These are phyloP conservation scores for Citrullus amarus DNA, from an alignment of 306 rosid genomes.

Conservation along the genomic window DNA sequence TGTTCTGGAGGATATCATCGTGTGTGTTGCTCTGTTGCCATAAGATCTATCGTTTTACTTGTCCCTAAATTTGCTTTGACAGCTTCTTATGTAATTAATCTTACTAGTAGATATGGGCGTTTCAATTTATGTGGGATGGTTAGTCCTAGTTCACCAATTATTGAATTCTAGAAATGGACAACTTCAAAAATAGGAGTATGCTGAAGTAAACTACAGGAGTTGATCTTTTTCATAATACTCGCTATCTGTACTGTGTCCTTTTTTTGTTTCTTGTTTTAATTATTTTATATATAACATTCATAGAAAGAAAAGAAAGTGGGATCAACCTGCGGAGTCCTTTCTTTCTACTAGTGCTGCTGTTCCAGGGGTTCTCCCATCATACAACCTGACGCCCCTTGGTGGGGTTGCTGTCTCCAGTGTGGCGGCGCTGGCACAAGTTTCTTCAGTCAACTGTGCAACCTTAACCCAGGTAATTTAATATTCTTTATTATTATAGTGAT, in stretches of 20 bases:
- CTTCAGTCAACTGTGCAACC: slow-evolving; percentile 21
- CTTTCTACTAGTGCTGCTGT: slow-evolving; percentile 34
- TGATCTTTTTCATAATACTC: not conserved
- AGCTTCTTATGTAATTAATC: not conserved
- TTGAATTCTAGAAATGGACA: not conserved
- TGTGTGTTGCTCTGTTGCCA: not conserved
- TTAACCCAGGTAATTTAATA: slow-evolving; percentile 21
- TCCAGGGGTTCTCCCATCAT: slow-evolving; percentile 40
- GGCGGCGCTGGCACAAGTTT: slow-evolving; percentile 14
- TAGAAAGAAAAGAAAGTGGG: slow-evolving; percentile 97
- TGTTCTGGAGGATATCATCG: not conserved
- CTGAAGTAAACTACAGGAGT: not conserved
- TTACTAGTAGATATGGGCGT: not conserved
- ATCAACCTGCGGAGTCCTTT: slow-evolving; percentile 79
- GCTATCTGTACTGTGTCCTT: not conserved
- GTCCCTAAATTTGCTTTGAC: not conserved
- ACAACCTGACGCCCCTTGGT: slow-evolving; percentile 23
- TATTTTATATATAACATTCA: not conserved
- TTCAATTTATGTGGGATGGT: not conserved
- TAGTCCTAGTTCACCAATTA: not conserved
- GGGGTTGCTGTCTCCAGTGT: slow-evolving; percentile 28
- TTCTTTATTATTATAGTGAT: not conserved
- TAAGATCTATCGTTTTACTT: not conserved
- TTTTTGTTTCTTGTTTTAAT: too few species aligned
- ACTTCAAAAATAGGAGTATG: not conserved